phyloP scores from a whole-genome alignment of 2,329 filamentous ascomycete genomes.

The Hypoxylon sp. region DNA sequence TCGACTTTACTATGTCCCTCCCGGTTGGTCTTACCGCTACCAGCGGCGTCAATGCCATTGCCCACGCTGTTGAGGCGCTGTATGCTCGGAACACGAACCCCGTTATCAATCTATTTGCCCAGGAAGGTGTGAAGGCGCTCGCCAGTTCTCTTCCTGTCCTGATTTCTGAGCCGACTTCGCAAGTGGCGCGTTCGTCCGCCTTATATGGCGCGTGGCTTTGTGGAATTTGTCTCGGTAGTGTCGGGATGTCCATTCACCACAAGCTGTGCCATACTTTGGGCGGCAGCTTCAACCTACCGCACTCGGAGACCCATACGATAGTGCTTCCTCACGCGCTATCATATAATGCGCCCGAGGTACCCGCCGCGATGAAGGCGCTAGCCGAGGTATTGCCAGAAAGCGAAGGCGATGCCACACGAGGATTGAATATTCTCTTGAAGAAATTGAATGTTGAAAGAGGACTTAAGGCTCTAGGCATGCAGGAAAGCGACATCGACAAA shows the following conservation, averaged over 20 bases:
- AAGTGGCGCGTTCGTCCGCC: constrained; percentile 64
- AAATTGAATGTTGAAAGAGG: constrained; percentile 66
- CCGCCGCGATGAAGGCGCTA: constrained; percentile 65
- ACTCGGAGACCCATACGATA: constrained; percentile 75
- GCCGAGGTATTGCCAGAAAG: constrained; percentile 67
- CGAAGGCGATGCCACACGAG: constrained; percentile 69
- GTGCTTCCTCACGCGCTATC: constrained; percentile 73
- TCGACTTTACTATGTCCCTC: constrained; percentile 71
- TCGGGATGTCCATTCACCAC: constrained; percentile 75
- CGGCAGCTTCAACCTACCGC: constrained; percentile 73
- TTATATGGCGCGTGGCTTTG: constrained; percentile 76
- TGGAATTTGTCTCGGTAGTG: constrained; percentile 69
- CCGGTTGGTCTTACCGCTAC: constrained; percentile 66
- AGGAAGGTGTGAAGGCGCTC: constrained; percentile 68
- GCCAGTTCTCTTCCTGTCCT: constrained; percentile 67
- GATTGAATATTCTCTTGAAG: constrained; percentile 67
- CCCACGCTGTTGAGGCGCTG: constrained; percentile 74
- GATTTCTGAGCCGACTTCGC: constrained; percentile 59
- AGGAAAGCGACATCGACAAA: constrained; percentile 71
- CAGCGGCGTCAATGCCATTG: constrained; percentile 75
- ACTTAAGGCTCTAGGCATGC: constrained; percentile 69
- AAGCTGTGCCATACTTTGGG: constrained; percentile 76
- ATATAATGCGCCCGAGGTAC: constrained; percentile 70
- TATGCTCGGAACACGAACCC: constrained; percentile 74
- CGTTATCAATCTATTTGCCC: constrained; percentile 68